Conservation (phyloP, 1,139 yeast species). For the Kazachstania sp. region DNA sequence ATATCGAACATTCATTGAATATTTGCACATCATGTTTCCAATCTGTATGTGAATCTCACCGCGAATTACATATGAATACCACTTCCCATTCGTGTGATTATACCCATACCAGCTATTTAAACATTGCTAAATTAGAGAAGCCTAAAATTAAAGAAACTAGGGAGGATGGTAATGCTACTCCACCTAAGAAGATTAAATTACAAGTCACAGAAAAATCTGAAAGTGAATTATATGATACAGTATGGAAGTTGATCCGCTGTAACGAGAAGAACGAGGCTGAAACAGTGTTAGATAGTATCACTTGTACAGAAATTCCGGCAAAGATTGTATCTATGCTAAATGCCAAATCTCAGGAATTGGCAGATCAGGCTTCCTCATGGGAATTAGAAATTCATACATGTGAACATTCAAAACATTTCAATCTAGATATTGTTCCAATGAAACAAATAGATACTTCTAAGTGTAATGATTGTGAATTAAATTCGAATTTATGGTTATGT, state of each 20-base stretch:
- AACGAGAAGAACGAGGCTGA: conserved; percentile 3
- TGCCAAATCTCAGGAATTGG: conserved; percentile 57
- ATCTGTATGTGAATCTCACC: conserved; percentile 25
- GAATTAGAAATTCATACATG: conserved; percentile 79
- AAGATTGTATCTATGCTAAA: conserved; percentile 44
- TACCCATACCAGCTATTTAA: conserved; percentile 19
- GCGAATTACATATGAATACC: conserved; percentile 19
- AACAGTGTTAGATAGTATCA: background rate
- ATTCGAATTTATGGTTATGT: conserved; percentile 86
- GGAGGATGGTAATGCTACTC: conserved; percentile 29
- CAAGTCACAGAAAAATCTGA: conserved; percentile 67
- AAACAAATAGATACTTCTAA: conserved; percentile 28
- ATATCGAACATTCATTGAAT: conserved; percentile 16
- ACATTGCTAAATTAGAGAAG: conserved; percentile 19
- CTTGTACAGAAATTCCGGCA: conserved; percentile 8
- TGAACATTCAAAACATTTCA: conserved; percentile 53
- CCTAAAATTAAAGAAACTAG: conserved; percentile 11
- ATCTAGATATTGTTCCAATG: conserved; percentile 6
- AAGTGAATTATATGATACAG: conserved; percentile 55
- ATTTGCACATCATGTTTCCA: conserved; percentile 29
- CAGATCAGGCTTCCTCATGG: conserved; percentile 83
- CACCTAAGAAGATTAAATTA: conserved; percentile 55
- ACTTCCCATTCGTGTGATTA: conserved; percentile 12
- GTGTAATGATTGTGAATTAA: conserved; percentile 61
- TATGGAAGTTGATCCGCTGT: conserved; percentile 17